phyloP scores from a whole-genome alignment of 1,139 yeast genomes.

The Lodderomyces metapsilosis region DNA sequence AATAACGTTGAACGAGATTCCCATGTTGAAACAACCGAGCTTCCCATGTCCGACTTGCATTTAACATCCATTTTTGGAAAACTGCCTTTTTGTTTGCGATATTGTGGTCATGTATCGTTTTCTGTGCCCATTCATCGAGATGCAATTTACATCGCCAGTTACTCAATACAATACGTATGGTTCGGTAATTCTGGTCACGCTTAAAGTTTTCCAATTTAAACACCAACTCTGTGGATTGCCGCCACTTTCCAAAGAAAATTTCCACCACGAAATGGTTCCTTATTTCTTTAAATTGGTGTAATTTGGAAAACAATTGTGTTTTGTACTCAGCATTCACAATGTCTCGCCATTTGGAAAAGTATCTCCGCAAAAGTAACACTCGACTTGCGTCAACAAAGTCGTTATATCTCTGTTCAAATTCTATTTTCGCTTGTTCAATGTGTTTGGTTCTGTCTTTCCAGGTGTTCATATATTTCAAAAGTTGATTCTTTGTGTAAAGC shows the following conservation, averaged over 20 bases:
- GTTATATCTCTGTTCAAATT: not conserved
- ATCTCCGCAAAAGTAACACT: not conserved
- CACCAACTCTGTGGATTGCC: not conserved
- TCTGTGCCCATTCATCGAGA: not conserved
- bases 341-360: not conserved
- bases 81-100: not conserved
- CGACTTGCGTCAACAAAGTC: not conserved
- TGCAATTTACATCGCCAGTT: not conserved
- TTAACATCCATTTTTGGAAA: slow-evolving; percentile 6
- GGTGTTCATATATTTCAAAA: not conserved
- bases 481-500: not conserved
- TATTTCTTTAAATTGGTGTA: slow-evolving; percentile 10
- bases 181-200: not conserved
- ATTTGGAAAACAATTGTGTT: slow-evolving; percentile 13
- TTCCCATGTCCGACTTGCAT: not conserved
- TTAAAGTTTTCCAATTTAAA: not conserved
- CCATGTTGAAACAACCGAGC: not conserved
- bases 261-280: slow-evolving; percentile 13
- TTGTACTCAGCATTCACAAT: not conserved
- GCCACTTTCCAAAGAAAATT: slow-evolving; percentile 20
- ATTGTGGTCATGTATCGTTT: not conserved
- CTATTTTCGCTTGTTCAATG: not conserved
- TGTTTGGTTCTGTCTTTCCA: not conserved
- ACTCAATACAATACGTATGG: not conserved
- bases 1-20: not conserved